Percentiles rank a stretch among this genome's conserved stretches.
Evolutionary conservation across 495 filamentous ascomycete genomes (phyloP).

Genomic region (Aspergillus leporis): DNA sequence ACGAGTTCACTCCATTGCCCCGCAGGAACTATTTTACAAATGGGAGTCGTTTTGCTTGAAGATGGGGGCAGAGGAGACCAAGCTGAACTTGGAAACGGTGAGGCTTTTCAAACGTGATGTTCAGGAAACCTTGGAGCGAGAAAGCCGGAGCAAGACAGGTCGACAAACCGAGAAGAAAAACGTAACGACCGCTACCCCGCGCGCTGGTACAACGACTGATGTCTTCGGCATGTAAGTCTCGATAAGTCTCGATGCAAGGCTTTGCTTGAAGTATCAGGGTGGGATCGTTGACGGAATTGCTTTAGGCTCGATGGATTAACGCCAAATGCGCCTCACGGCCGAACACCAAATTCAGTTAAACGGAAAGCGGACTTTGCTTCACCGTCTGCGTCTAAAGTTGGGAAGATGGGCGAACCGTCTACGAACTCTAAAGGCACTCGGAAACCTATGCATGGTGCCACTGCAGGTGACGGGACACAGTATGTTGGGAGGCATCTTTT

Average conservation of each 20-base stretch:
- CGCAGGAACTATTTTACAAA: constrained; percentile 90
- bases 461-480: constrained; percentile 27
- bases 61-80: constrained; percentile 76
- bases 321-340: constrained; percentile 64
- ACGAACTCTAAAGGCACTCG: constrained; percentile 27
- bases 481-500: constrained; percentile 20
- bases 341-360: constrained; percentile 52
- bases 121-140: constrained; percentile 78
- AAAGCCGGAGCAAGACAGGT: constrained; percentile 58
- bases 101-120: constrained; percentile 81
- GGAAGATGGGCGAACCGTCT: constrained; percentile 43
- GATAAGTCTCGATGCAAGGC: background rate
- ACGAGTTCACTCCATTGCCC: constrained; percentile 70
- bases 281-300: background rate
- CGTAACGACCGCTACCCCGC: constrained; percentile 61
- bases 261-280: background rate
- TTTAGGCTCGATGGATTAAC: constrained; percentile 74
- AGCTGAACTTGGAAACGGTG: constrained; percentile 65
- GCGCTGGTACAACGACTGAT: constrained; percentile 60
- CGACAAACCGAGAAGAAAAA: constrained; percentile 62
- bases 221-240: constrained; percentile 77
- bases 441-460: constrained; percentile 21
- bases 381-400: constrained; percentile 53
- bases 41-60: constrained; percentile 97
- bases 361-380: constrained; percentile 63